phyloP scores from a whole-genome alignment of 2,329 filamentous ascomycete species.

The Dothideomycetes sp. region DNA sequence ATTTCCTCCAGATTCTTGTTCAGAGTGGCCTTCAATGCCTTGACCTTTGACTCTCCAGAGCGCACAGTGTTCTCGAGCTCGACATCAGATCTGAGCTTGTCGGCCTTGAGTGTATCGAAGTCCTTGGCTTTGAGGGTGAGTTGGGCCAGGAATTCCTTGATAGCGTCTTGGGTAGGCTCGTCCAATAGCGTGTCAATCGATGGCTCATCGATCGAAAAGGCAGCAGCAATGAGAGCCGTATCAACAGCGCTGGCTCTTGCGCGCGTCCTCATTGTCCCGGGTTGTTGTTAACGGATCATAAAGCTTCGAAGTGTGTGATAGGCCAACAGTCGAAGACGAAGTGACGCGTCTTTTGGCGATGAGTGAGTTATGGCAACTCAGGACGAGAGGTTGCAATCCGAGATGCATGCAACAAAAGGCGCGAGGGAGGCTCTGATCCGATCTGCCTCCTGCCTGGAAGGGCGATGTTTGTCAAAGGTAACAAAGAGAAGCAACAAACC shows the following conservation, averaged over 20 bases:
- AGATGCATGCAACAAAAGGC: no score
- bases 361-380: no score
- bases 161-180: slow-evolving; percentile 67
- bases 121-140: slow-evolving; percentile 74
- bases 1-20: slow-evolving; percentile 79
- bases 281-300: slow-evolving; percentile 3
- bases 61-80: slow-evolving; percentile 87
- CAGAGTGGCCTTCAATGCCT: slow-evolving; percentile 68
- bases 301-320: no score
- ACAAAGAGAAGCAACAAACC: no score
- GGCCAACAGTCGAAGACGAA: no score
- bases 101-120: slow-evolving; percentile 69
- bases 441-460: no score
- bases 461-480: no score
- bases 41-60: slow-evolving; percentile 71
- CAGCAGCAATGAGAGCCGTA: slow-evolving; percentile 62
- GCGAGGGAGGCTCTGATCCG: no score
- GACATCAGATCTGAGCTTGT: slow-evolving; percentile 83
- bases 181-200: slow-evolving; percentile 53
- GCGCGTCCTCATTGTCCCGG: slow-evolving; percentile 40
- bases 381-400: no score
- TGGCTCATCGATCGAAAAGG: slow-evolving; percentile 59
- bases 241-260: slow-evolving; percentile 49
- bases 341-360: no score
- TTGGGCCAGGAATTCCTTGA: slow-evolving; percentile 63